phyloP scores from a whole-genome alignment of 2,329 filamentous ascomycete species.

The Myrmaecium sp. region DNA sequence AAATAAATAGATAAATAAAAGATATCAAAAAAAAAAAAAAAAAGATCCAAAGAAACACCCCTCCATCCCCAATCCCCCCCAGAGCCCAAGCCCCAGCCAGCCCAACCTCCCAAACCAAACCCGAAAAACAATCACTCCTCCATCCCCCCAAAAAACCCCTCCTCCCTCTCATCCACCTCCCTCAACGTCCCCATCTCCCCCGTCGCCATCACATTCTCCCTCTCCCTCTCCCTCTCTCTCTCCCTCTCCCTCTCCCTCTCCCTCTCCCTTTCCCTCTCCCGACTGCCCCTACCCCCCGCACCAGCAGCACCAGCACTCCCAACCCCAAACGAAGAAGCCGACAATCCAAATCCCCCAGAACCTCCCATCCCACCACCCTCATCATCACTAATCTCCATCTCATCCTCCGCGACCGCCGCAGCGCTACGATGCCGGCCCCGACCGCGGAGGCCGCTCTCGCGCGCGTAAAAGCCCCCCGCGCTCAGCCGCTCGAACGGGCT shows the following conservation, averaged over 20 bases:
- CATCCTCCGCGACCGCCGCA: constrained; percentile 6
- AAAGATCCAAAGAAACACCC: neutral
- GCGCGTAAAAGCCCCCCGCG: constrained; percentile 37
- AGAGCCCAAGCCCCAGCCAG: constrained; percentile 1
- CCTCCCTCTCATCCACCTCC: constrained; percentile 74
- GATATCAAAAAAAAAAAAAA: constrained; percentile 1
- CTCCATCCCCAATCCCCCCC: neutral
- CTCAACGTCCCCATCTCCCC: constrained; percentile 33
- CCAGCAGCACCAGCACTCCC: too few relatives aligned
- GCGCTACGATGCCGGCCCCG: constrained; percentile 6
- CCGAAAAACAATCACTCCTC: constrained; percentile 47
- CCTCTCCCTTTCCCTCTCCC: too few relatives aligned
- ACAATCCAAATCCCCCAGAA: constrained; percentile 8
- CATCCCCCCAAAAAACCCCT: constrained; percentile 92
- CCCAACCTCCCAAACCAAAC: neutral
- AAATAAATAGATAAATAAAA: neutral
- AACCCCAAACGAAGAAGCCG: too few relatives aligned
- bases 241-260: too few relatives aligned
- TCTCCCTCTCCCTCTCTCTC: too few relatives aligned
- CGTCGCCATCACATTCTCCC: constrained; percentile 7
- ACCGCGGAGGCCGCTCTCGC: constrained; percentile 17
- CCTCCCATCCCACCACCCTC: constrained; percentile 35
- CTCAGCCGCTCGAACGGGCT: constrained; percentile 46
- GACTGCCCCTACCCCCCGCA: too few relatives aligned
- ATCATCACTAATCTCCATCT: neutral